These are phyloP conservation scores for Haplosporangium sp. DNA, from an alignment of 371 early-diverging fungal species.

Conservation along the genomic window DNA sequence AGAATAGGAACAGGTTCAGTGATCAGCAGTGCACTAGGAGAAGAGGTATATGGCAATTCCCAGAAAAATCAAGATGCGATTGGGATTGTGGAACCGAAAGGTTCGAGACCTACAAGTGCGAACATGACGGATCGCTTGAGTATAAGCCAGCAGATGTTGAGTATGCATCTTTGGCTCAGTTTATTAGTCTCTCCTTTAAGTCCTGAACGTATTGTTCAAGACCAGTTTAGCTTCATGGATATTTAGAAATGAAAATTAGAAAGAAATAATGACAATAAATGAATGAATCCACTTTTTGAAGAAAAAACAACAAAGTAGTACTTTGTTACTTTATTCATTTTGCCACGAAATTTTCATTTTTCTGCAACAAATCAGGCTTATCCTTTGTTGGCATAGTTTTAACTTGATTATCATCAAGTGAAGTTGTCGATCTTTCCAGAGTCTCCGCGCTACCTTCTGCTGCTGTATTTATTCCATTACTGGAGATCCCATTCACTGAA, in stretches of 20 bases:
- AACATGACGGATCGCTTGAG: slow-evolving; percentile 18
- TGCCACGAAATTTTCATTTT: background rate
- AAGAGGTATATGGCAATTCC: background rate
- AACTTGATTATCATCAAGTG: background rate
- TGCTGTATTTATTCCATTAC: background rate
- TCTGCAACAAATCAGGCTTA: background rate
- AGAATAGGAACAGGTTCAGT: background rate
- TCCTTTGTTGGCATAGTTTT: background rate
- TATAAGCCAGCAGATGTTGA: slow-evolving; percentile 48
- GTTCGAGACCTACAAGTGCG: slow-evolving; percentile 30
- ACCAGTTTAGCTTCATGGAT: slow-evolving; percentile 29
- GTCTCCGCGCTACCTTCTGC: background rate
- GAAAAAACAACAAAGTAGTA: background rate
- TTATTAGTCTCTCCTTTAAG: slow-evolving; percentile 48
- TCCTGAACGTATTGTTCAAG: slow-evolving; percentile 46
- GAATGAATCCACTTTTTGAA: background rate
- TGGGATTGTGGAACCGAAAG: background rate
- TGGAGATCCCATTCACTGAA: background rate
- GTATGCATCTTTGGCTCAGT: slow-evolving; percentile 54
- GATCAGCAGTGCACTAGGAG: background rate
- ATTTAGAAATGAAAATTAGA: slow-evolving; percentile 1
- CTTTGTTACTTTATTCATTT: slow-evolving; percentile 2
- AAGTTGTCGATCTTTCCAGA: background rate
- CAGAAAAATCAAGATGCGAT: background rate
- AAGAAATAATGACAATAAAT: background rate